Conservation (phyloP, 805 yeast species). For the Clavispora vitiphila region DNA sequence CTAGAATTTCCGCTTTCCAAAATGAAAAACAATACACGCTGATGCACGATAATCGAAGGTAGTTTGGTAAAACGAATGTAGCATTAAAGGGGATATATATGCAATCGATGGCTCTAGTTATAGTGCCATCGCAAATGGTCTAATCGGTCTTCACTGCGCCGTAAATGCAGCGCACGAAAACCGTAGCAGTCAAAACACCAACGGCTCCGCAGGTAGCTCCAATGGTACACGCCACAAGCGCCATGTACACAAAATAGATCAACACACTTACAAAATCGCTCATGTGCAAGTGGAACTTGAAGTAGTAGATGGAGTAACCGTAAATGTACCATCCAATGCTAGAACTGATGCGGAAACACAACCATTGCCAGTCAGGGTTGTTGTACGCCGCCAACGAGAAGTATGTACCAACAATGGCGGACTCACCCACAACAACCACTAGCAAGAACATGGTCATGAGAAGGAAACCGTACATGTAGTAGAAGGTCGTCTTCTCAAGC, state of each 20-base stretch:
- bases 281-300: conserved; percentile 50
- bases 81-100: background rate
- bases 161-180: conserved; percentile 61
- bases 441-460: conserved; percentile 56
- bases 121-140: background rate
- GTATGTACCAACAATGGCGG: conserved; percentile 66
- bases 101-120: background rate
- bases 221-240: conserved; percentile 54
- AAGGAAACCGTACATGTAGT: conserved; percentile 76
- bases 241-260: conserved; percentile 68
- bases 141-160: conserved; percentile 53
- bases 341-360: conserved; percentile 61
- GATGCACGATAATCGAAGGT: too few species aligned
- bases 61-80: background rate
- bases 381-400: conserved; percentile 50
- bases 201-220: conserved; percentile 74
- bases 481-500: conserved; percentile 74
- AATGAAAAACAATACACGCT: conserved; percentile 7
- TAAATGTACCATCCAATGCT: conserved; percentile 71
- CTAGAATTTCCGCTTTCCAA: background rate
- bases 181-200: conserved; percentile 61
- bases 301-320: conserved; percentile 64
- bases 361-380: conserved; percentile 78
- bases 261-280: conserved; percentile 63
- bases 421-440: conserved; percentile 61